Conservation (phyloP, 192 early-diverging fungal genomes). For the Chytriomyces sp. region DNA sequence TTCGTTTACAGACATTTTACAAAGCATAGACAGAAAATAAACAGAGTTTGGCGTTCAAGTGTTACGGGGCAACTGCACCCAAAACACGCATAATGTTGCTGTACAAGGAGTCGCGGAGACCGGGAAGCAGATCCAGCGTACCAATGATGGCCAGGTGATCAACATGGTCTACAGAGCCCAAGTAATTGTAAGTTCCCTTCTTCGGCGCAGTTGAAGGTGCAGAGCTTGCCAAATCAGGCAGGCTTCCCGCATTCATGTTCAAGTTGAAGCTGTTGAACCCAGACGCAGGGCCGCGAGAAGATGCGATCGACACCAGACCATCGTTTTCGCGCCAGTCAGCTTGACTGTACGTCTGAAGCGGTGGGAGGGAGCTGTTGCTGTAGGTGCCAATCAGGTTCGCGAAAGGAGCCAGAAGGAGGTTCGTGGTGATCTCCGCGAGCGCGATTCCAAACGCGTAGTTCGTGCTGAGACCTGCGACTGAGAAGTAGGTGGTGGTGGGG, state of each 20-base stretch:
- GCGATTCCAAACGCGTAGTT: not conserved
- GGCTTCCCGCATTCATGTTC: not conserved
- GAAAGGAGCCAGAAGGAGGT: constrained; percentile 11
- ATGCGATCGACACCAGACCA: constrained; percentile 21
- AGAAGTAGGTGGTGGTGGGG: constrained; percentile 26
- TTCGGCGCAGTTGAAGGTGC: not conserved
- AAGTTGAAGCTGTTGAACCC: constrained; percentile 22
- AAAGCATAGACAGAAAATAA: no score
- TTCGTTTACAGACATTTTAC: no score
- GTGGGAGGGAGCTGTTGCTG: no score
- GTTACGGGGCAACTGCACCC: constrained; percentile 6
- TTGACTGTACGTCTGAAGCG: not conserved
- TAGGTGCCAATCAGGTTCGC: no score
- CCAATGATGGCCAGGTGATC: constrained; percentile 21
- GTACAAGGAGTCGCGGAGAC: constrained; percentile 16
- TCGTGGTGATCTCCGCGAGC: constrained; percentile 10
- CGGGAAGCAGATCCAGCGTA: constrained; percentile 11
- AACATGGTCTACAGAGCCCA: not conserved
- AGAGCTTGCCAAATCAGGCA: not conserved
- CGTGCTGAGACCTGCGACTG: constrained; percentile 18
- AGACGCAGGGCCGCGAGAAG: constrained; percentile 3
- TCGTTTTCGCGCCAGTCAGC: constrained; percentile 30
- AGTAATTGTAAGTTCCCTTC: constrained; percentile 21
- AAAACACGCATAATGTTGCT: constrained; percentile 18
- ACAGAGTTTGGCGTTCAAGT: no score